phyloP scores from a whole-genome alignment of 2,329 filamentous ascomycete genomes.

The Neofusicoccum laricinum region DNA sequence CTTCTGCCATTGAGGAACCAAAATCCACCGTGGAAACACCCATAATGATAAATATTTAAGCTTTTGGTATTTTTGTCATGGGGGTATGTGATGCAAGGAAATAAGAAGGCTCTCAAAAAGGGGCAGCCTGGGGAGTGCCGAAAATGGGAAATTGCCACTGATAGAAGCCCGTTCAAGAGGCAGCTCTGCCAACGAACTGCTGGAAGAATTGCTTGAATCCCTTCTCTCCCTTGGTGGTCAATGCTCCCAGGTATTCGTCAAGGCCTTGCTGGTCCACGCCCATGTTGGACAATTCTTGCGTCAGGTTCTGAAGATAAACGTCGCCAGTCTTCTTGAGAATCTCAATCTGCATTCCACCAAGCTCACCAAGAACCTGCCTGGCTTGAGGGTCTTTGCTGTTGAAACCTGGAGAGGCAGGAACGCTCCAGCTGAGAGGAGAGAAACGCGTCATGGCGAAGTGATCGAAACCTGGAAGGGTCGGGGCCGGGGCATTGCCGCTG shows the following conservation, averaged over 20 bases:
- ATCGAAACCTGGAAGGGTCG: constrained; percentile 78
- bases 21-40: neutral
- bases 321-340: constrained; percentile 90
- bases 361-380: constrained; percentile 82
- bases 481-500: constrained; percentile 23
- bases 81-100: constrained; percentile 13
- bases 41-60: neutral
- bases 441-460: constrained; percentile 86
- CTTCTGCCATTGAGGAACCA: neutral
- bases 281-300: constrained; percentile 62
- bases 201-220: constrained; percentile 16
- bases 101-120: neutral
- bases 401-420: constrained; percentile 76
- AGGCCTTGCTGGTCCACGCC: constrained; percentile 64
- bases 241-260: constrained; percentile 58
- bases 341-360: constrained; percentile 79
- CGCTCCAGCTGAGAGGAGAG: constrained; percentile 85
- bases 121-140: neutral
- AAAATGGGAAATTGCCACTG: neutral
- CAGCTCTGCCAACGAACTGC: constrained; percentile 14
- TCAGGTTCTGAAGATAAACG: constrained; percentile 70
- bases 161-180: neutral
- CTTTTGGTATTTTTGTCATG: constrained; percentile 1
- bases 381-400: constrained; percentile 84
- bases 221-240: constrained; percentile 27